A percentile compares a stretch with the other conserved stretches of the same genome.
Conservation (phyloP, 805 yeast species). For the Candida oleophila region DNA sequence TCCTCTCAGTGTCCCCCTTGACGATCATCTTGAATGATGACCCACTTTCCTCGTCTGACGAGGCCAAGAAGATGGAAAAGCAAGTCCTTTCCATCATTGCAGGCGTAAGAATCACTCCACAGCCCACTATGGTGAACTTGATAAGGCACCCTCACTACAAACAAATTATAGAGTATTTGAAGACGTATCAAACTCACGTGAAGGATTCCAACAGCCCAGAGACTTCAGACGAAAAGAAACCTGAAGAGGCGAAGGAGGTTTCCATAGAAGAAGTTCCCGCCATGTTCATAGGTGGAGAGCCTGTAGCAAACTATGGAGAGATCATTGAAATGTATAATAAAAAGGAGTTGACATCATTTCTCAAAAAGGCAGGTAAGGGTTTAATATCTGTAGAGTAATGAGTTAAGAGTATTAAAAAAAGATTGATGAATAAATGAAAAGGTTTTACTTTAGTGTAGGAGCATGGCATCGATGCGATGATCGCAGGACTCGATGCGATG, state of each 20-base stretch:
- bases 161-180: constrained; percentile 24
- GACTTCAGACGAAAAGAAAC: constrained; percentile 6
- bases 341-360: constrained; percentile 20
- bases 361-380: constrained; percentile 27
- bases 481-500: too few species aligned
- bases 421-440: too few species aligned
- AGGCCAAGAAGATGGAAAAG: constrained; percentile 9
- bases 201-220: neutral
- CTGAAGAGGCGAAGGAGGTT: constrained; percentile 2
- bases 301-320: constrained; percentile 27
- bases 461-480: too few species aligned
- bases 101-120: constrained; percentile 29
- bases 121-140: constrained; percentile 30
- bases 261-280: constrained; percentile 22
- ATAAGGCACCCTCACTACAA: constrained; percentile 30
- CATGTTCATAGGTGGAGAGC: constrained; percentile 33
- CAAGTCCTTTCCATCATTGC: constrained; percentile 18
- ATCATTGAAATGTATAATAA: constrained; percentile 19
- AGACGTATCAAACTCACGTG: constrained; percentile 13
- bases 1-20: constrained; percentile 29
- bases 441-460: too few species aligned
- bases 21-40: constrained; percentile 21
- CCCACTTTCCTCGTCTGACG: neutral
- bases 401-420: too few species aligned
- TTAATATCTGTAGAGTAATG: constrained; percentile 21